Conservation (phyloP, 2,329 filamentous ascomycete genomes). For the Pseudovirgaria hyperparasitica region DNA sequence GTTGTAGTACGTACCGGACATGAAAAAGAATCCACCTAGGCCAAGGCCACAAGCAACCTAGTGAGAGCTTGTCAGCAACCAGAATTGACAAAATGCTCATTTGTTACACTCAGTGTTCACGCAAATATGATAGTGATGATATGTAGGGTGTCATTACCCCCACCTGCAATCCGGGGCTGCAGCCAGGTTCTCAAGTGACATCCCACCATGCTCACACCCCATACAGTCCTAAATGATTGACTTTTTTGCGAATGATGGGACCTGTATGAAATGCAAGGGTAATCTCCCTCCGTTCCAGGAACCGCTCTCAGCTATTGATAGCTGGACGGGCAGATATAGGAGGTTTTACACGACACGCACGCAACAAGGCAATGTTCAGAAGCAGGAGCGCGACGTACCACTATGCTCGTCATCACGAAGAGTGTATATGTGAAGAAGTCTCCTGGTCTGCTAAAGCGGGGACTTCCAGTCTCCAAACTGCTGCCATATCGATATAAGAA, state of each 20-base stretch:
- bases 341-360: slow-evolving; percentile 28
- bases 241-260: slow-evolving; percentile 40
- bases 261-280: slow-evolving; percentile 35
- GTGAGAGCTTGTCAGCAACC: slow-evolving; percentile 1
- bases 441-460: slow-evolving; percentile 61
- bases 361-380: slow-evolving; percentile 8
- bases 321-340: slow-evolving; percentile 44
- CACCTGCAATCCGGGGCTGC: slow-evolving; percentile 41
- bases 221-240: slow-evolving; percentile 29
- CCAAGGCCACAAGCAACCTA: slow-evolving; percentile 1
- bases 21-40: slow-evolving; percentile 41
- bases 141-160: slow-evolving; percentile 56
- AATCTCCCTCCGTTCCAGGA: slow-evolving; percentile 42
- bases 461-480: slow-evolving; percentile 57
- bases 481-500: slow-evolving; percentile 68
- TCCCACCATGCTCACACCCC: slow-evolving; percentile 40
- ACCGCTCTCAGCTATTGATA: slow-evolving; percentile 39
- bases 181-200: slow-evolving; percentile 39
- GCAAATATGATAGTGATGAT: no score
- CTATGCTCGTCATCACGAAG: slow-evolving; percentile 57
- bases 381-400: slow-evolving; percentile 50
- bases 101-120: no score
- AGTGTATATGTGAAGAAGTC: slow-evolving; percentile 70
- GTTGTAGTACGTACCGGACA: slow-evolving; percentile 38
- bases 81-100: no score